Evolutionary conservation across 1,284 basidiomycete species (phyloP).

Genomic region (Peniophora sp.): DNA sequence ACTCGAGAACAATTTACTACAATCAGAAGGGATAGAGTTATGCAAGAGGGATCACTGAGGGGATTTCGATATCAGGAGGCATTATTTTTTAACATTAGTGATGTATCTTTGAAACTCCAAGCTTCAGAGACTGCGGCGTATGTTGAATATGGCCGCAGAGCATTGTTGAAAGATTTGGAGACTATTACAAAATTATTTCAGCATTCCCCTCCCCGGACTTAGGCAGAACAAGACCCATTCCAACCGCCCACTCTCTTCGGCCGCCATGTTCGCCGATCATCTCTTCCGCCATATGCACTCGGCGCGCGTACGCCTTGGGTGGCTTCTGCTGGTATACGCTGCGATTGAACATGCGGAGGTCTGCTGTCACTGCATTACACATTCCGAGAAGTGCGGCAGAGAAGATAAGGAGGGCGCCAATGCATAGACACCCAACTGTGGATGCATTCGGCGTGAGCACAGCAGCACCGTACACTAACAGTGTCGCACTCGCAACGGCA

Average conservation of each 20-base stretch:
- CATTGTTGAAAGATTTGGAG: no score
- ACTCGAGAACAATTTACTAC: no score
- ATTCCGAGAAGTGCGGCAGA: neutral
- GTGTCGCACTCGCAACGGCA: neutral
- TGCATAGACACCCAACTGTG: neutral
- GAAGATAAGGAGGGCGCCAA: neutral
- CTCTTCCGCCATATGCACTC: constrained; percentile 2
- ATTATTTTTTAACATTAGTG: no score
- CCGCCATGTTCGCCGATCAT: neutral
- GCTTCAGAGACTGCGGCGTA: no score
- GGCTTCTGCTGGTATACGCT: neutral
- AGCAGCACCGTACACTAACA: neutral
- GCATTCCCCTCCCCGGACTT: neutral
- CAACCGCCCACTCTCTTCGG: constrained; percentile 1
- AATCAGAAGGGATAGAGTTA: no score
- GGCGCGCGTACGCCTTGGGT: constrained; percentile 1
- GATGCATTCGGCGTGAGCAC: neutral
- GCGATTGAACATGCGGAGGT: neutral
- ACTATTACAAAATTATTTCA: neutral
- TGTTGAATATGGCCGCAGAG: no score
- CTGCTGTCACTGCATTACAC: neutral
- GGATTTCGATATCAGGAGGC: no score
- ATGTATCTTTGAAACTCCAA: no score
- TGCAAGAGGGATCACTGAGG: no score
- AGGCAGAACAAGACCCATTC: constrained; percentile 2